Percentiles rank a stretch among this genome's conserved stretches.
Conservation (phyloP, 495 filamentous ascomycete species). For the Hypoxylon fragiforme region DNA sequence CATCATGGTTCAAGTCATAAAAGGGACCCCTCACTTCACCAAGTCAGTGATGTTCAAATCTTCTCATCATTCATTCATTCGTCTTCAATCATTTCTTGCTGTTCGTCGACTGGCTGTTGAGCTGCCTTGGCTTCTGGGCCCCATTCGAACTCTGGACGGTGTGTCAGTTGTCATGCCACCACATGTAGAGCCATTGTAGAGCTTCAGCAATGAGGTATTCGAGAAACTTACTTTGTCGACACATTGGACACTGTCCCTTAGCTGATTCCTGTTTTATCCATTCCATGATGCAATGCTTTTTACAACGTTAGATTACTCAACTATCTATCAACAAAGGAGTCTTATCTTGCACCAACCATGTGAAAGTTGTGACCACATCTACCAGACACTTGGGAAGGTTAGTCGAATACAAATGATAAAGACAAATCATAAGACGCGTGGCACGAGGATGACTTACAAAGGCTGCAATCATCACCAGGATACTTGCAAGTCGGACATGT, state of each 20-base stretch:
- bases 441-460: slow-evolving; percentile 61
- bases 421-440: not conserved
- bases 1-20: not conserved
- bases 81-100: slow-evolving; percentile 26
- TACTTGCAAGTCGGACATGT: slow-evolving; percentile 98
- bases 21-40: too few relatives aligned
- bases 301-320: slow-evolving; percentile 24
- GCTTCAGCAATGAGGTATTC: not conserved
- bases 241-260: slow-evolving; percentile 97
- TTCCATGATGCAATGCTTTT: slow-evolving; percentile 88
- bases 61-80: slow-evolving; percentile 4
- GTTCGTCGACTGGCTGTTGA: slow-evolving; percentile 21
- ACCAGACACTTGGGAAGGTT: slow-evolving; percentile 69
- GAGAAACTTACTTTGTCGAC: slow-evolving; percentile 76
- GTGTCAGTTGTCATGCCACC: slow-evolving; percentile 8
- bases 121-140: slow-evolving; percentile 19
- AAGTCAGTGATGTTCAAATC: too few relatives aligned
- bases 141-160: slow-evolving; percentile 70
- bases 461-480: slow-evolving; percentile 91
- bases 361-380: slow-evolving; percentile 98
- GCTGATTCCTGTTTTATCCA: slow-evolving; percentile 96
- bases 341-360: slow-evolving; percentile 64
- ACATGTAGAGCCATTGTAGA: not conserved
- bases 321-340: not conserved
- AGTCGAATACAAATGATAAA: slow-evolving; percentile 1